Base-by-base conservation (phyloP, 2,329 filamentous ascomycete genomes). In the Sporothrix dimorphospora region DNA sequence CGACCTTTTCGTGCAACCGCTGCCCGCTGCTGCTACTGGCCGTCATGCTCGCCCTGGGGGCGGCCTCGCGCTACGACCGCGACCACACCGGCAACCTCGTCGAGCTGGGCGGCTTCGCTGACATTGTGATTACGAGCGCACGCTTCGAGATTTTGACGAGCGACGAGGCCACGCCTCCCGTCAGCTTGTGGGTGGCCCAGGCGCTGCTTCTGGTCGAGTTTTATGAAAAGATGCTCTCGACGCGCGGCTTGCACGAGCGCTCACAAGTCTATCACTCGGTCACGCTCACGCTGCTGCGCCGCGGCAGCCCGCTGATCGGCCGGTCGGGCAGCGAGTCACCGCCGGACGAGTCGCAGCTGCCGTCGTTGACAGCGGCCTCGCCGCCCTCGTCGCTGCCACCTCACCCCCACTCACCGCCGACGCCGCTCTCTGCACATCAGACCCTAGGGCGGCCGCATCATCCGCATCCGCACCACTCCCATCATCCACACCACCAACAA, bases 141-240 rank as follows among this genome's bases (percentile, higher is more conserved):
- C 87, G 94, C 67, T 96, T 93, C 88, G 91, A 96, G 78, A 92
- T 97, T 19, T 90, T 97, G 75, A 92, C 91, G 76, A 89, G 94
- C 73, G 89, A 90, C 11, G 93, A 97, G 77, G 95, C 95, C 75
- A 86, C 90, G 21, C 93, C 94, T 0, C 93, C 94, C 0, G 93
- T 94, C 0, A 92, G 92, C 76, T 82, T 98, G 2, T 97, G 94
- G 93, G 90, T 96, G 0, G 95, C 96, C 75, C 94, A 97, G 79
- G 90, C 94, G 0, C 82, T 97, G 59, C 82, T 98, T 1, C 84
- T 97, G 3, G 83, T 98, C 1, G 94, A 98, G 79, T 88, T 94
- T 4, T 97, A 95, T 77, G 94, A 98, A 82, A 98, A 97, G 85
- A 92, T 97, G 87, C 96, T 93, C 79, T 93, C 92, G 1, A 94